Evolutionary conservation across 768 basidiomycete species (phyloP).

Genomic region (Pulveroboletus sp.): DNA sequence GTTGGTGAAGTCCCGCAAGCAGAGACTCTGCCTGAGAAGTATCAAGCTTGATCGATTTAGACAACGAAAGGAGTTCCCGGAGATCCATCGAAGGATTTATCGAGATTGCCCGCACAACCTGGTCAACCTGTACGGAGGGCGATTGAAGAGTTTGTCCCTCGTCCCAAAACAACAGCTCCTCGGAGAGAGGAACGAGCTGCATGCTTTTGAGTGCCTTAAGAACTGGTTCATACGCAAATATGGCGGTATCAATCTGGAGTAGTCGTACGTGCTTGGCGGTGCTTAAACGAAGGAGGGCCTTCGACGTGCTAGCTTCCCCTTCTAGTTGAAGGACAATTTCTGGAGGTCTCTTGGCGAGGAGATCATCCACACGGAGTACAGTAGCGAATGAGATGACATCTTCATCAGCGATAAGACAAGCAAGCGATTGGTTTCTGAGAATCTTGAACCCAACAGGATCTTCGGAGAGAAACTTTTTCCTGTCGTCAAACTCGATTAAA

Average conservation of each 20-base stretch:
- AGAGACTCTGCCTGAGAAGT: constrained; percentile 46
- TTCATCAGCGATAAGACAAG: constrained; percentile 49
- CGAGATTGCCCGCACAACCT: constrained; percentile 29
- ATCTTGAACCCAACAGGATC: constrained; percentile 34
- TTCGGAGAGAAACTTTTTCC: constrained; percentile 37
- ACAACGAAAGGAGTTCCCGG: constrained; percentile 31
- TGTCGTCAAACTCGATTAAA: constrained; percentile 31
- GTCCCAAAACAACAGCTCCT: constrained; percentile 58
- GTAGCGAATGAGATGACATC: constrained; percentile 53
- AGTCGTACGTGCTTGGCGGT: constrained; percentile 37
- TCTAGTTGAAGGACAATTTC: constrained; percentile 55
- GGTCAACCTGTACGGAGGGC: constrained; percentile 2
- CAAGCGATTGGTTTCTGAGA: constrained; percentile 53
- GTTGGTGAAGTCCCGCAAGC: constrained; percentile 52
- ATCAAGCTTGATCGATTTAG: constrained; percentile 48
- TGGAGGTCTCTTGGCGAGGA: constrained; percentile 47
- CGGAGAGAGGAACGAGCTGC: constrained; percentile 43
- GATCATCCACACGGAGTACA: constrained; percentile 52
- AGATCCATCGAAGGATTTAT: constrained; percentile 40
- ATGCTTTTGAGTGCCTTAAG: constrained; percentile 55
- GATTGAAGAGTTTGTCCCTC: constrained; percentile 18
- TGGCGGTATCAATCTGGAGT: constrained; percentile 58
- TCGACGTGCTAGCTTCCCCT: constrained; percentile 38
- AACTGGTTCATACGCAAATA: constrained; percentile 65
- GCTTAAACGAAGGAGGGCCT: constrained; percentile 41